Percentiles rank a stretch among this genome's conserved stretches.
Conservation (phyloP, 148 eudicot genomes). For the Bassia scoparia region DNA sequence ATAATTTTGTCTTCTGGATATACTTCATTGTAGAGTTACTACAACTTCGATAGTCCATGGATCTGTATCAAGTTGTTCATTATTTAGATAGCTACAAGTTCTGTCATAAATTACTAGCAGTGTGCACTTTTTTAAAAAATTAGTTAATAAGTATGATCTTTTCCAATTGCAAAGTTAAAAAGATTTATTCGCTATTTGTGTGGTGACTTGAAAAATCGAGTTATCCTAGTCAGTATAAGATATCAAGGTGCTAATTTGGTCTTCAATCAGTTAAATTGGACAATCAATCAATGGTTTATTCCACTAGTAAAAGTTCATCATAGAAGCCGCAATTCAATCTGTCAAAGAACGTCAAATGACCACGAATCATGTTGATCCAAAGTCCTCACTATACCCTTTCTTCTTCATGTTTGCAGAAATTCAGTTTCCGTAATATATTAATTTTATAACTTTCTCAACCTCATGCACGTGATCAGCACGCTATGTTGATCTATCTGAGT, state of each 20-base stretch:
- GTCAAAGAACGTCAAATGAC: too few relatives aligned
- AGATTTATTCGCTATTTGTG: too few relatives aligned
- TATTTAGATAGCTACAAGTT: background rate
- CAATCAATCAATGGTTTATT: background rate
- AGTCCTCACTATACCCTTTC: background rate
- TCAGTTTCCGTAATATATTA: background rate
- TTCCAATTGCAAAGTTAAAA: background rate
- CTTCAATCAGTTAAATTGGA: too few relatives aligned
- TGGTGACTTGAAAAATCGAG: too few relatives aligned
- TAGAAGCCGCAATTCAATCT: background rate
- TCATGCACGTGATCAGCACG: background rate
- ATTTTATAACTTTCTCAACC: background rate
- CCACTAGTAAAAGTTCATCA: background rate
- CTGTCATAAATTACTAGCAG: background rate
- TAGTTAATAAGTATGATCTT: background rate
- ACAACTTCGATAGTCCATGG: background rate
- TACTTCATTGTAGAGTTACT: conserved; percentile 1
- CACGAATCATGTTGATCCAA: background rate
- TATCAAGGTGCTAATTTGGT: background rate
- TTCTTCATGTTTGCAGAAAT: background rate
- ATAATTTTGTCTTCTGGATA: background rate
- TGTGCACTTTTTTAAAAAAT: background rate
- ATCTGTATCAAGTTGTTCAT: background rate
- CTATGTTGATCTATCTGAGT: background rate
- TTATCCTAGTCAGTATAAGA: background rate